These are phyloP conservation scores for Nicotiana otophora DNA, from an alignment of 257 asterid genomes.

Conservation along the genomic window DNA sequence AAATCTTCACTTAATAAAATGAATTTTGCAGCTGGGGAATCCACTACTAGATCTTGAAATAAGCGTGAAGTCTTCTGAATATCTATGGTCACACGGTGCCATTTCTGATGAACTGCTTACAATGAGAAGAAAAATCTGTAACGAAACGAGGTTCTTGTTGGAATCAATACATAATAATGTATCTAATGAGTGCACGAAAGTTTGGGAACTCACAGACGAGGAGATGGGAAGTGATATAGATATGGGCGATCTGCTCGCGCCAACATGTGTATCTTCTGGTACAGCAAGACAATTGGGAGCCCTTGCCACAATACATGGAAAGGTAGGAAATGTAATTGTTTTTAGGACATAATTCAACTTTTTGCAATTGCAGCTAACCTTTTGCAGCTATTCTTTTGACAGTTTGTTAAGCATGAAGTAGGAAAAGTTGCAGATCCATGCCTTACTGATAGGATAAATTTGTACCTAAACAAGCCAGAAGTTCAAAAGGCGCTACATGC, in stretches of 20 bases:
- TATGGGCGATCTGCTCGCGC: slow-evolving; percentile 6
- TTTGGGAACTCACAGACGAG: not conserved
- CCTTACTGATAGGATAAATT: not conserved
- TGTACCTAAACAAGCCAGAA: slow-evolving; percentile 11
- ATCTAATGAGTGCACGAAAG: slow-evolving; percentile 2
- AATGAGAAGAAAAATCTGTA: slow-evolving; percentile 18
- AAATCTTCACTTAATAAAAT: not conserved
- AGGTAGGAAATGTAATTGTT: not conserved
- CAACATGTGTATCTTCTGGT: slow-evolving; percentile 4
- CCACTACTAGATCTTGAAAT: slow-evolving; percentile 21
- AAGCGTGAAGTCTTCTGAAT: slow-evolving; percentile 8
- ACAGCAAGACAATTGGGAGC: slow-evolving; percentile 4
- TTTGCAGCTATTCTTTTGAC: not conserved
- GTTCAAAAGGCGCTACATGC: slow-evolving; percentile 30
- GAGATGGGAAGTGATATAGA: slow-evolving; percentile 20
- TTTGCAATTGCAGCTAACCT: not conserved
- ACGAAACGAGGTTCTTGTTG: slow-evolving; percentile 8
- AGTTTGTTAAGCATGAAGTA: not conserved
- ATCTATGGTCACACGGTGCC: slow-evolving; percentile 27
- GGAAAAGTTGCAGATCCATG: slow-evolving; percentile 14
- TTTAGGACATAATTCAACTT: not conserved
- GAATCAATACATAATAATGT: not conserved
- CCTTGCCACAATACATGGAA: not conserved
- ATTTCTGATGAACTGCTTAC: slow-evolving; percentile 22
- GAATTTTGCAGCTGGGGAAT: slow-evolving; percentile 7